Percentiles rank a stretch among this genome's conserved stretches.
Conservation (phyloP, 202 grass and related monocot species). For the Saccharum hybrid region DNA sequence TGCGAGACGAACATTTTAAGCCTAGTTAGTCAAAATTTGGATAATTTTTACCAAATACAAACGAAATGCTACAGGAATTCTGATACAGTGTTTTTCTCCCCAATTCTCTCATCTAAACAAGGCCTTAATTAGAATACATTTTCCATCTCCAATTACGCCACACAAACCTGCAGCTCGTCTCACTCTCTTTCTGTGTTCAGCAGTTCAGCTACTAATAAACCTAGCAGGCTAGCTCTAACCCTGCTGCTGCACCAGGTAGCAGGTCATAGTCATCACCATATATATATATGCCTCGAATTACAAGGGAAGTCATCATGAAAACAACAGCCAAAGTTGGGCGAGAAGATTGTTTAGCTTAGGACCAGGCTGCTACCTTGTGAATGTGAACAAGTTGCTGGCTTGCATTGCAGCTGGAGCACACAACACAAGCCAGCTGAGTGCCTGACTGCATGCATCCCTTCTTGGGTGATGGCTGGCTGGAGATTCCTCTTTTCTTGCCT, state of each 20-base stretch:
- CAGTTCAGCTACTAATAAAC: neutral
- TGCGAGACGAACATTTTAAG: too few relatives aligned
- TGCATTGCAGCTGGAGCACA: neutral
- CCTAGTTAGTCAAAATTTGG: too few relatives aligned
- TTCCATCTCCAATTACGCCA: neutral
- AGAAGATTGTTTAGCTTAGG: neutral
- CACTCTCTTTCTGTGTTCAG: neutral
- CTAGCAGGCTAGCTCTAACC: neutral
- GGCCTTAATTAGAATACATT: neutral
- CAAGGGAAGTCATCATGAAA: slow-evolving; percentile 32
- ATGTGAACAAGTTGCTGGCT: neutral
- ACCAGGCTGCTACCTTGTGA: neutral
- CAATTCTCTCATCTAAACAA: too few relatives aligned
- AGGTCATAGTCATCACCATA: neutral
- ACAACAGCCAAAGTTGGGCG: neutral
- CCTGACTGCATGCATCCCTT: neutral
- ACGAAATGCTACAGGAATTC: too few relatives aligned
- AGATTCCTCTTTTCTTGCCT: slow-evolving; percentile 11
- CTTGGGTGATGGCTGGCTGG: neutral
- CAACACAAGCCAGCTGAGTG: neutral
- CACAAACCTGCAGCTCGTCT: neutral
- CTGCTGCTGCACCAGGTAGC: slow-evolving; percentile 16
- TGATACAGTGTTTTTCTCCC: too few relatives aligned
- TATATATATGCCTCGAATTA: slow-evolving; percentile 40
- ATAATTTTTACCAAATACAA: too few relatives aligned